phyloP scores from a whole-genome alignment of 805 yeast genomes.

The Saccharomycopsis vini region DNA sequence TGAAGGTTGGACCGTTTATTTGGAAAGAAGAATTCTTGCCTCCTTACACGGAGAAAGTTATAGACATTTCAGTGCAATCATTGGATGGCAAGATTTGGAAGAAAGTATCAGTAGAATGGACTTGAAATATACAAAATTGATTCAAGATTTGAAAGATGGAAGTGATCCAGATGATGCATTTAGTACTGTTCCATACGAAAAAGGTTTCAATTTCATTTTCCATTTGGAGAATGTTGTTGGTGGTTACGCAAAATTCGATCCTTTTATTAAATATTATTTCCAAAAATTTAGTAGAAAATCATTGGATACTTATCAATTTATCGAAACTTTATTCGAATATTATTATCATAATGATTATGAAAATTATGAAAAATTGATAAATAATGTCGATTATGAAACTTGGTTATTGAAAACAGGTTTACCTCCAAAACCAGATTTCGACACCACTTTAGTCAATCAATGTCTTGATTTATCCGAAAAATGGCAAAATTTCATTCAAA shows the following conservation, averaged over 20 bases:
- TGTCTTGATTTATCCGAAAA: slow-evolving; percentile 55
- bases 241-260: slow-evolving; percentile 58
- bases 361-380: slow-evolving; percentile 38
- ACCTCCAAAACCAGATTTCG: slow-evolving; percentile 82
- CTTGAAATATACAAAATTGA: slow-evolving; percentile 50
- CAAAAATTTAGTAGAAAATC: slow-evolving; percentile 57
- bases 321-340: slow-evolving; percentile 65
- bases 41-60: slow-evolving; percentile 68
- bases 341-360: slow-evolving; percentile 32
- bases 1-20: slow-evolving; percentile 93
- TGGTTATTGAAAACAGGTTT: slow-evolving; percentile 81
- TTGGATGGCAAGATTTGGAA: slow-evolving; percentile 81
- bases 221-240: slow-evolving; percentile 64
- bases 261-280: slow-evolving; percentile 74
- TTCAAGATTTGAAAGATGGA: slow-evolving; percentile 60
- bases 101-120: slow-evolving; percentile 62
- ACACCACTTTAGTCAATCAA: slow-evolving; percentile 67
- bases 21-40: slow-evolving; percentile 77
- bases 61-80: slow-evolving; percentile 74
- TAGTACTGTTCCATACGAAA: slow-evolving; percentile 83
- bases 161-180: slow-evolving; percentile 87
- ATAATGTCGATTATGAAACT: slow-evolving; percentile 72
- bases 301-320: slow-evolving; percentile 73
- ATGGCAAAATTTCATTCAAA: slow-evolving; percentile 44
- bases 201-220: slow-evolving; percentile 74